Conservation (phyloP, 1,284 basidiomycete species). For the Boletus semigastroideus region DNA sequence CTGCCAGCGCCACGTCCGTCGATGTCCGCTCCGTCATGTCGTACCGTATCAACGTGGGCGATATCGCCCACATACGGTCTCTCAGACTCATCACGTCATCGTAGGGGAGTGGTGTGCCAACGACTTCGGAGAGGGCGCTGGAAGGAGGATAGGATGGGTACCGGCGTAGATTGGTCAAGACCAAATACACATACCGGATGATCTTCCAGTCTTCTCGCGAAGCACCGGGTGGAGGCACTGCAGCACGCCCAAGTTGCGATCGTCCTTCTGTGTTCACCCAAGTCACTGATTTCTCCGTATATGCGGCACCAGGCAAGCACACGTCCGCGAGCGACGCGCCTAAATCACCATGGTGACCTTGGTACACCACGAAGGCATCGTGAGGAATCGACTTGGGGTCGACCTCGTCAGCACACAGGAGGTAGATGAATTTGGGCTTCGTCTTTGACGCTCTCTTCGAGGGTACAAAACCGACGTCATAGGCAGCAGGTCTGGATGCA, state of each 20-base stretch:
- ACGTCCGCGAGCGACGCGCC: constrained; percentile 98
- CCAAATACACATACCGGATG: constrained; percentile 59
- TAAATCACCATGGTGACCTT: constrained; percentile 97
- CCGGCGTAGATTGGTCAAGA: background rate
- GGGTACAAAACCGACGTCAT: constrained; percentile 92
- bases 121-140: constrained; percentile 89
- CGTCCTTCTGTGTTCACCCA: constrained; percentile 99
- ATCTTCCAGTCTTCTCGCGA: constrained; percentile 99
- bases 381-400: constrained; percentile 89
- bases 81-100: constrained; percentile 87
- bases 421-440: constrained; percentile 94
- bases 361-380: constrained; percentile 97
- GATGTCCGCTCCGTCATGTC: constrained; percentile 84
- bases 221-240: constrained; percentile 94
- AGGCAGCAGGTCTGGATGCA: constrained; percentile 93
- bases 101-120: constrained; percentile 83
- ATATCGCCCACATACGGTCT: constrained; percentile 97
- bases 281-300: constrained; percentile 94
- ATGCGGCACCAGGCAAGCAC: constrained; percentile 89
- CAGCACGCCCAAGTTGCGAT: constrained; percentile 87
- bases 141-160: background rate
- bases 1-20: constrained; percentile 65
- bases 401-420: constrained; percentile 95
- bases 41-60: constrained; percentile 88
- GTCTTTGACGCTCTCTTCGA: constrained; percentile 73